These are phyloP conservation scores for Silybum marianum DNA, from an alignment of 129 eudicot genomes.

Conservation along the genomic window DNA sequence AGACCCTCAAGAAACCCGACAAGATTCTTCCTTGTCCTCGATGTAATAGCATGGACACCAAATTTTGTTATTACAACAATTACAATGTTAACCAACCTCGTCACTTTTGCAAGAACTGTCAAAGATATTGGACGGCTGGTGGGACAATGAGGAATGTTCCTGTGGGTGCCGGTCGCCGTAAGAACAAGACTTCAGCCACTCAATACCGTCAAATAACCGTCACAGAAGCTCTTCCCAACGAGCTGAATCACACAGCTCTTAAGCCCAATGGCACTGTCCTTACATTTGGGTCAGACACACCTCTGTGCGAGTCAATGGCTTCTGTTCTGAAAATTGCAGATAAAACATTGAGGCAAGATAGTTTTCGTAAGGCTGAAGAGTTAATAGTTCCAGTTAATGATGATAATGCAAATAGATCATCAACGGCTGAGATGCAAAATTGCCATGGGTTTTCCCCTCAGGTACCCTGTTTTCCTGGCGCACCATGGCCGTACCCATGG, in stretches of 20 bases:
- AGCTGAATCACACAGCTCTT: constrained; percentile 32
- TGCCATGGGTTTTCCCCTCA: constrained; percentile 52
- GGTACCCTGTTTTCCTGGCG: constrained; percentile 65
- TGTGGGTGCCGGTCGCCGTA: constrained; percentile 90
- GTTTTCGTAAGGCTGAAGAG: constrained; percentile 55
- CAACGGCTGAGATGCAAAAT: constrained; percentile 40
- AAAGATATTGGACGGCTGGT: constrained; percentile 97
- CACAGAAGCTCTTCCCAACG: constrained; percentile 55
- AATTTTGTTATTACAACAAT: constrained; percentile 87
- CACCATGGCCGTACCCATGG: constrained; percentile 85
- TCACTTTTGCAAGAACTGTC: constrained; percentile 91
- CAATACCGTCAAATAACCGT: constrained; percentile 61
- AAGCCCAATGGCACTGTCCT: constrained; percentile 67
- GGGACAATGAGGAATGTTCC: constrained; percentile 94
- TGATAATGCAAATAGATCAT: constrained; percentile 45
- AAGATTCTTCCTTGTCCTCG: constrained; percentile 86
- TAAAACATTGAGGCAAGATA: constrained; percentile 42
- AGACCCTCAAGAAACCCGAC: constrained; percentile 76
- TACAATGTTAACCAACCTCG: constrained; percentile 87
- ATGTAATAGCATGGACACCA: constrained; percentile 90
- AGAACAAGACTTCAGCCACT: constrained; percentile 56
- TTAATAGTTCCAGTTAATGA: constrained; percentile 35
- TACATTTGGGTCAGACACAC: constrained; percentile 61
- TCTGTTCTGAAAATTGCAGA: constrained; percentile 62
- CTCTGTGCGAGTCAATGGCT: constrained; percentile 73